Evolutionary conservation across 2,329 filamentous ascomycete species (phyloP).

Genomic region (Myriosclerotinia duriaeana): DNA sequence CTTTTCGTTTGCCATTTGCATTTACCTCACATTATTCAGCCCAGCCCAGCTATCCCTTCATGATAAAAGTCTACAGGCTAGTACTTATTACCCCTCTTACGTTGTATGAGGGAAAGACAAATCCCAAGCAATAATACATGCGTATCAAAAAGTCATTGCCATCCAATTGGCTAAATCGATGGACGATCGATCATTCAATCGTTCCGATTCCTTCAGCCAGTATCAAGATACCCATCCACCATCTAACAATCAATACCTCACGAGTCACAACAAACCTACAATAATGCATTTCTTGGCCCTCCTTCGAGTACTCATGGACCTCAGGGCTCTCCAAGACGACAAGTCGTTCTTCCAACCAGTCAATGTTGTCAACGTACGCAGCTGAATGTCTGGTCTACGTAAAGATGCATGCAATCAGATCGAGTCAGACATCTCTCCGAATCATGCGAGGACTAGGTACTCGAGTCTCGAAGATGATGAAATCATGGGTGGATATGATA

Average conservation of each 20-base stretch:
- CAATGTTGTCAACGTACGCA: not conserved
- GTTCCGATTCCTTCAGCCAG: not conserved
- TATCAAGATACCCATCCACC: not conserved
- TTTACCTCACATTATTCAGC: not conserved
- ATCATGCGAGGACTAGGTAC: not conserved
- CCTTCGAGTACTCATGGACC: not conserved
- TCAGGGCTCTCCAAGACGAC: too few species aligned
- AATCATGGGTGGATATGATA: not conserved
- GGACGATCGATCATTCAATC: not conserved
- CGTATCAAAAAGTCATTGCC: not conserved
- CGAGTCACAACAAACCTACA: not conserved
- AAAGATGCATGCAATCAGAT: not conserved
- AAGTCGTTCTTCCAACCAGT: not conserved
- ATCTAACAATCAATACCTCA: too few species aligned
- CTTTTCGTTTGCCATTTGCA: not conserved
- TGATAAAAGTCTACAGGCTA: not conserved
- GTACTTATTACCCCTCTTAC: constrained; percentile 3
- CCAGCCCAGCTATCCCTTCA: not conserved
- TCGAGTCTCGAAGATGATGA: not conserved
- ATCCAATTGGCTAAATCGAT: not conserved
- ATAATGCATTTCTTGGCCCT: constrained; percentile 5
- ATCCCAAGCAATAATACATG: not conserved
- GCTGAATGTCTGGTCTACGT: not conserved
- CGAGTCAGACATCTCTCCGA: not conserved
- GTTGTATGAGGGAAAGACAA: not conserved